Percentiles rank a stretch among this genome's conserved stretches.
Conservation (phyloP, 2,329 filamentous ascomycete genomes). For the Tolypocladium tundrense region DNA sequence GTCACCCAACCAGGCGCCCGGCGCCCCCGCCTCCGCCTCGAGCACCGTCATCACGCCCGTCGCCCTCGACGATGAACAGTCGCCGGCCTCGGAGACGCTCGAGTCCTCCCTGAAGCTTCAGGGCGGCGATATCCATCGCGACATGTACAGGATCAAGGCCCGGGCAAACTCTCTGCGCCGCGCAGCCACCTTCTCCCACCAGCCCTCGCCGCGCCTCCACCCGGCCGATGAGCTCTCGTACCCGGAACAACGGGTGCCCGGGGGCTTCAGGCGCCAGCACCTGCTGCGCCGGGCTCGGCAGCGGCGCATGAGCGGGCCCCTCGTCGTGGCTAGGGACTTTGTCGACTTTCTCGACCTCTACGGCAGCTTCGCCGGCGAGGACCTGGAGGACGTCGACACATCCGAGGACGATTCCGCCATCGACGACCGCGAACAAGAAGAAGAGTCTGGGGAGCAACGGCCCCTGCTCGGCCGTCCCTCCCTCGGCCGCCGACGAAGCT, state of each 20-base stretch:
- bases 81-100: constrained; percentile 27
- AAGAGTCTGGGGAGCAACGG: constrained; percentile 40
- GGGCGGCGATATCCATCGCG: constrained; percentile 69
- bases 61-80: constrained; percentile 3
- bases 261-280: constrained; percentile 36
- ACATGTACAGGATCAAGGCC: constrained; percentile 64
- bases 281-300: constrained; percentile 27
- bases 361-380: constrained; percentile 67
- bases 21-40: constrained; percentile 8
- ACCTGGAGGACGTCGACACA: constrained; percentile 38
- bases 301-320: constrained; percentile 21
- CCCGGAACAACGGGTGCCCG: constrained; percentile 31
- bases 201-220: constrained; percentile 22
- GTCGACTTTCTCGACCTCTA: constrained; percentile 69
- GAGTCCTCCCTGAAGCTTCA: constrained; percentile 60
- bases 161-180: constrained; percentile 41
- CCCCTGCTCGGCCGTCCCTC: constrained; percentile 34
- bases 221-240: constrained; percentile 20
- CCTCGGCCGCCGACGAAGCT: constrained; percentile 43
- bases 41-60: constrained; percentile 6
- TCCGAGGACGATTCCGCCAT: constrained; percentile 49
- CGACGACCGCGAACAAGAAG: constrained; percentile 30
- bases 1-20: constrained; percentile 2
- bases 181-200: constrained; percentile 57
- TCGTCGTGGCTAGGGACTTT: constrained; percentile 58